Evolutionary conservation across 805 yeast species (phyloP).

Genomic region (Ogataea henricii): DNA sequence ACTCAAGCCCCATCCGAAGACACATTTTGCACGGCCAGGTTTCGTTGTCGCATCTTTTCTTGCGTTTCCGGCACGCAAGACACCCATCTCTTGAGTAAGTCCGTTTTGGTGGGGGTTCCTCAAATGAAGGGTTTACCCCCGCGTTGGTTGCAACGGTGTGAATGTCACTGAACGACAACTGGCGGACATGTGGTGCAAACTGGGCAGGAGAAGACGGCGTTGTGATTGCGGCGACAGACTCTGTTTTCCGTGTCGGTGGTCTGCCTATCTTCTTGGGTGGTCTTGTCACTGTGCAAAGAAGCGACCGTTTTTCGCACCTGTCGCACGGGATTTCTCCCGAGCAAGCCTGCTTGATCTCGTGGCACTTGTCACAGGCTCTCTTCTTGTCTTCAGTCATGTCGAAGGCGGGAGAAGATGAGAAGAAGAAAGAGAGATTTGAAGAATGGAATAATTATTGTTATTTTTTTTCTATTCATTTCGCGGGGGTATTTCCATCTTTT

Average conservation of each 20-base stretch:
- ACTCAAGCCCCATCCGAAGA: slow-evolving; percentile 9
- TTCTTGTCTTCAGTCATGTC: slow-evolving; percentile 4
- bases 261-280: slow-evolving; percentile 28
- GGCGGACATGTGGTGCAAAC: background rate
- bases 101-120: slow-evolving; percentile 7
- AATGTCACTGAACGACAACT: background rate
- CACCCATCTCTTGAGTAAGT: slow-evolving; percentile 24
- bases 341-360: slow-evolving; percentile 30
- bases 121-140: background rate
- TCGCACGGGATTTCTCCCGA: slow-evolving; percentile 26
- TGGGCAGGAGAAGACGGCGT: too few relatives aligned
- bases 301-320: slow-evolving; percentile 16
- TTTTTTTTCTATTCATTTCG: too few relatives aligned
- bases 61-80: slow-evolving; percentile 25
- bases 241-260: slow-evolving; percentile 15
- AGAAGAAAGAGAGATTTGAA: background rate
- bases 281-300: slow-evolving; percentile 19
- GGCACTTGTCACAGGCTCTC: slow-evolving; percentile 34
- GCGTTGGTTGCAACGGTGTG: slow-evolving; percentile 1
- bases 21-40: slow-evolving; percentile 30
- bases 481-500: too few relatives aligned
- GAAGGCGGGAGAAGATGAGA: background rate
- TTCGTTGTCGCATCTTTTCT: slow-evolving; percentile 31
- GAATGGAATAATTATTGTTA: background rate
- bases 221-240: too few relatives aligned